These are phyloP conservation scores for Nepenthes mirabilis DNA, from an alignment of 148 eudicot genomes.

Conservation along the genomic window DNA sequence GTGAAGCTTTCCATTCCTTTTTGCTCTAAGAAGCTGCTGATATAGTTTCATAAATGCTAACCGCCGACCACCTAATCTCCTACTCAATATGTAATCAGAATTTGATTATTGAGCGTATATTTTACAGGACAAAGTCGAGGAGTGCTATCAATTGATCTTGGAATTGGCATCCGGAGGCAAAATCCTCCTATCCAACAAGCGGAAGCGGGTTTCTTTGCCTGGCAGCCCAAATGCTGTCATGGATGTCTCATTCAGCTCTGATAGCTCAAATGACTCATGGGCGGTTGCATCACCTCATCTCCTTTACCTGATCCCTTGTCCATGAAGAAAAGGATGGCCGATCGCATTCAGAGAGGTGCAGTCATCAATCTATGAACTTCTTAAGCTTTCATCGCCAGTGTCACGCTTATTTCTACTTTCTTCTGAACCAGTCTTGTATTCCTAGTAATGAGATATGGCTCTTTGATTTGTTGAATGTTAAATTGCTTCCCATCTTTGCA, in stretches of 20 bases:
- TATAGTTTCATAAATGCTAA: not conserved
- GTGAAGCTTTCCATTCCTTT: not conserved
- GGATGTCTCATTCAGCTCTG: conserved; percentile 53
- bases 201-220: conserved; percentile 37
- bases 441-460: conserved; percentile 16
- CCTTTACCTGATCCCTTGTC: conserved; percentile 38
- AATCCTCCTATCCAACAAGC: conserved; percentile 26
- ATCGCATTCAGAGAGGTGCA: conserved; percentile 13
- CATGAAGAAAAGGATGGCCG: conserved; percentile 36
- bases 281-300: conserved; percentile 29
- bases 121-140: conserved; percentile 49
- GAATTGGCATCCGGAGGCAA: conserved; percentile 23
- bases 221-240: conserved; percentile 62
- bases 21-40: no score
- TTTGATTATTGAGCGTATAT: not conserved
- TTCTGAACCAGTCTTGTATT: conserved; percentile 6
- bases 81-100: not conserved
- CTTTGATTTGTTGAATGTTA: conserved; percentile 21
- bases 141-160: conserved; percentile 32
- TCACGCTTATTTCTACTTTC: not conserved
- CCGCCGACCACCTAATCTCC: not conserved
- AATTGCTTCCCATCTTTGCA: conserved; percentile 56
- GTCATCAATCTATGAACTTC: conserved; percentile 14
- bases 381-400: conserved; percentile 11
- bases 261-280: conserved; percentile 52